Evolutionary conservation across 148 eudicot species (phyloP).

Genomic region (Camellia japonica): DNA sequence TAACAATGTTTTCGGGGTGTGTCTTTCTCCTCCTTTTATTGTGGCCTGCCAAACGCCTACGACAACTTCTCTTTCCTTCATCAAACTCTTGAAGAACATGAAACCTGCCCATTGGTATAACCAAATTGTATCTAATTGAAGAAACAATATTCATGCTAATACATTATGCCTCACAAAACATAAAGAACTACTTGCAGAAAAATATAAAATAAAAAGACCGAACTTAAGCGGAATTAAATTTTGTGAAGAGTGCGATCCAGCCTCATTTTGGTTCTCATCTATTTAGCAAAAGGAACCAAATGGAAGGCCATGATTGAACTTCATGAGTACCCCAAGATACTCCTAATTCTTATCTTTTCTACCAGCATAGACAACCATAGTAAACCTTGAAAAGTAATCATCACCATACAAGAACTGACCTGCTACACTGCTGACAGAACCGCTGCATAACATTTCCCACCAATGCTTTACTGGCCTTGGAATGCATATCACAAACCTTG

Average conservation of each 20-base stretch:
- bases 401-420: slow-evolving; percentile 33
- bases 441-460: slow-evolving; percentile 76
- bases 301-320: neutral
- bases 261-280: neutral
- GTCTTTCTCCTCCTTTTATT: slow-evolving; percentile 85
- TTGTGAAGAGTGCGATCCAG: neutral
- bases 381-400: slow-evolving; percentile 5
- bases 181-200: neutral
- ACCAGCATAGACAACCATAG: neutral
- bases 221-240: neutral
- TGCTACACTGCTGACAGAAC: slow-evolving; percentile 99
- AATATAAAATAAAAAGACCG: slow-evolving; percentile 1
- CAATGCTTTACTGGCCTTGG: slow-evolving; percentile 67
- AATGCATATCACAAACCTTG: slow-evolving; percentile 86
- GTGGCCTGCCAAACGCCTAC: slow-evolving; percentile 92
- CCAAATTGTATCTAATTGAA: neutral
- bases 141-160: neutral
- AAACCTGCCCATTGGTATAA: slow-evolving; percentile 52
- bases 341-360: neutral
- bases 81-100: slow-evolving; percentile 92
- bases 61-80: slow-evolving; percentile 97
- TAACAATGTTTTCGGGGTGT: slow-evolving; percentile 58
- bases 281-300: neutral
- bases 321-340: neutral
- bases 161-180: neutral